These are phyloP conservation scores for Grosmannia huntii DNA, from an alignment of 2,329 filamentous ascomycete genomes.

Conservation along the genomic window DNA sequence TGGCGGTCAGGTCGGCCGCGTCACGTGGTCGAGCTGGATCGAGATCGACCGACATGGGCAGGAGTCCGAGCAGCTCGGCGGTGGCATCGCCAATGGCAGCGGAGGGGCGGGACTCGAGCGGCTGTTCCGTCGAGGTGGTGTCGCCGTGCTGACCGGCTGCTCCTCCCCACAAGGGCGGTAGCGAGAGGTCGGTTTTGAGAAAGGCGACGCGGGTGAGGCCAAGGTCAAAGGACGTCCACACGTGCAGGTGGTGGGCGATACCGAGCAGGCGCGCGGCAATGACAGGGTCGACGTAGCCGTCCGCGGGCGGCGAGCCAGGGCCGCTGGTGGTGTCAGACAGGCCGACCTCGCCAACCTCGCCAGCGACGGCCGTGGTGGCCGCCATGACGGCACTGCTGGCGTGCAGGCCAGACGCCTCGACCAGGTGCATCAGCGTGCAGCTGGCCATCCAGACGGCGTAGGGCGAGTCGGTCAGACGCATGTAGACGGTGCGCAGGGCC, in stretches of 20 bases:
- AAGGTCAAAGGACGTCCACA: constrained; percentile 47
- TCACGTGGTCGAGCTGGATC: constrained; percentile 35
- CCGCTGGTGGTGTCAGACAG: too few species aligned
- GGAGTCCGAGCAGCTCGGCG: constrained; percentile 35
- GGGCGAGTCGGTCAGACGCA: constrained; percentile 38
- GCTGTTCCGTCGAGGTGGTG: too few species aligned
- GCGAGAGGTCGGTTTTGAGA: constrained; percentile 27
- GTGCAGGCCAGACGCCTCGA: constrained; percentile 39
- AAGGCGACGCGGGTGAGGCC: constrained; percentile 35
- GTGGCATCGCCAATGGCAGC: constrained; percentile 24
- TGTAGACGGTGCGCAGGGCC: constrained; percentile 39
- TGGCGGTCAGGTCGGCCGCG: constrained; percentile 27
- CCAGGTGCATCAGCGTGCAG: constrained; percentile 42
- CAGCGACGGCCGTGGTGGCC: constrained; percentile 15
- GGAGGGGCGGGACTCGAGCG: constrained; percentile 18
- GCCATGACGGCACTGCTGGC: constrained; percentile 21
- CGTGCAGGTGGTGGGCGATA: constrained; percentile 43
- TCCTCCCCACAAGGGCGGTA: constrained; percentile 22
- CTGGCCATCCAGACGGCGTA: constrained; percentile 45
- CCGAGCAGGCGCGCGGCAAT: constrained; percentile 25
- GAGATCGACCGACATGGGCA: constrained; percentile 39
- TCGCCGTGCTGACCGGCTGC: too few species aligned
- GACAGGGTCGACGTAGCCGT: constrained; percentile 17
- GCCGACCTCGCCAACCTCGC: constrained; percentile 1
- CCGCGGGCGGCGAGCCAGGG: background rate